Conservation (phyloP, 2,329 filamentous ascomycete species). For the Nectriaceae sp. region DNA sequence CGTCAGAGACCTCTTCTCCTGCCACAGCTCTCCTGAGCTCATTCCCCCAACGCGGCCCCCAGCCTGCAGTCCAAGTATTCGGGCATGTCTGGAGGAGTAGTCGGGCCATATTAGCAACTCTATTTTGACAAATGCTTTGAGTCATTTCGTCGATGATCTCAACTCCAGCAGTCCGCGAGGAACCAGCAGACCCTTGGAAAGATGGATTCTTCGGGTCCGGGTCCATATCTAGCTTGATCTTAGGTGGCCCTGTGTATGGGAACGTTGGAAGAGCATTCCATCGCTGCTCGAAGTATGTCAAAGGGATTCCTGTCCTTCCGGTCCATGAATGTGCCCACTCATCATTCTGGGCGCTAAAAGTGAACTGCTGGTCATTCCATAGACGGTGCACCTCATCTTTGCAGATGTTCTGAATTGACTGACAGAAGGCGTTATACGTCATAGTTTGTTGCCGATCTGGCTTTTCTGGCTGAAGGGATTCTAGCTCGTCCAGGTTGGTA, state of each 20-base stretch:
- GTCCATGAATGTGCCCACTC: slow-evolving; percentile 1
- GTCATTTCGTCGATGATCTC: slow-evolving; percentile 6
- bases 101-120: neutral
- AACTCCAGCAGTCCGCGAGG: neutral
- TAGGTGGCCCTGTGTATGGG: neutral
- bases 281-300: slow-evolving; percentile 1
- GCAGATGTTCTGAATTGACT: slow-evolving; percentile 1
- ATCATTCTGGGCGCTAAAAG: slow-evolving; percentile 5
- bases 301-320: slow-evolving; percentile 1
- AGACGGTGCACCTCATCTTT: neutral
- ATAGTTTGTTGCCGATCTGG: neutral
- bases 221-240: slow-evolving; percentile 1
- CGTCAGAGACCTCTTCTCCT: neutral
- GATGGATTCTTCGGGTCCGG: neutral
- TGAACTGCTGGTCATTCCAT: neutral
- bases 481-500: neutral
- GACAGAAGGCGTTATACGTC: slow-evolving; percentile 10
- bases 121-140: neutral
- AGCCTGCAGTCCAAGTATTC: neutral
- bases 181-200: neutral
- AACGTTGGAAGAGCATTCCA: neutral
- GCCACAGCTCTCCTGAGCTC: neutral
- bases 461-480: slow-evolving; percentile 1
- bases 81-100: slow-evolving; percentile 4
- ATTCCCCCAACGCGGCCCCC: neutral